Percentiles rank a stretch among this genome's conserved stretches.
Evolutionary conservation across 805 yeast species (phyloP).

Genomic region (Wickerhamiella azymoides): DNA sequence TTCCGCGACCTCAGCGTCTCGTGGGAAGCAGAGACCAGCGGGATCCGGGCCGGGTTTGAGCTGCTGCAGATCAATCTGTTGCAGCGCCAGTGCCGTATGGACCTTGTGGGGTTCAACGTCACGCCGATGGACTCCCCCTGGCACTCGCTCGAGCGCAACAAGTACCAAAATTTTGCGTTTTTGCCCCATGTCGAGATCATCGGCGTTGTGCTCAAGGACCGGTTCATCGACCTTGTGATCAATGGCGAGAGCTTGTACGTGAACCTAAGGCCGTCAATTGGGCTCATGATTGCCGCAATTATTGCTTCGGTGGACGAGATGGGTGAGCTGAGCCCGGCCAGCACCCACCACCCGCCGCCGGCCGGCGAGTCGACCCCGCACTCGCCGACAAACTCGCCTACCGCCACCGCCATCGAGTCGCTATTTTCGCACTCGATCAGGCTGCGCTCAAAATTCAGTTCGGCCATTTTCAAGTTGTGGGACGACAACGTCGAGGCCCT

Average conservation of each 20-base stretch:
- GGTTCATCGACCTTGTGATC: constrained; percentile 13
- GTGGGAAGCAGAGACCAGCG: constrained; percentile 49
- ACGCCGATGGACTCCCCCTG: constrained; percentile 34
- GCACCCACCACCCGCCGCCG: no score
- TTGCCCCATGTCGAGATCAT: constrained; percentile 20
- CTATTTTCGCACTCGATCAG: constrained; percentile 1
- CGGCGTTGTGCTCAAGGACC: constrained; percentile 9
- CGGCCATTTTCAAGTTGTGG: constrained; percentile 13
- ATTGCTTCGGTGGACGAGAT: constrained; percentile 29
- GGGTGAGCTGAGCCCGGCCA: no score
- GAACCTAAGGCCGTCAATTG: constrained; percentile 20
- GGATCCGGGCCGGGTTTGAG: constrained; percentile 69
- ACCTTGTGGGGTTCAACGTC: constrained; percentile 53
- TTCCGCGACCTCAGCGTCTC: constrained; percentile 53
- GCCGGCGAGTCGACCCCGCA: neutral
- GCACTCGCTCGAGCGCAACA: constrained; percentile 37
- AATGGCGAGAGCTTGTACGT: constrained; percentile 21
- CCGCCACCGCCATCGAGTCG: neutral
- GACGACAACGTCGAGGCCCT: constrained; percentile 16
- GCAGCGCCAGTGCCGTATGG: constrained; percentile 48
- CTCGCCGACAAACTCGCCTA: neutral
- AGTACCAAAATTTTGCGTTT: constrained; percentile 18
- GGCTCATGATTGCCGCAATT: constrained; percentile 36
- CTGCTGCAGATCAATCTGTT: constrained; percentile 53
- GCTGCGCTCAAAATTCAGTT: constrained; percentile 11